Evolutionary conservation across 1,139 yeast species (phyloP).

Genomic region (Magnusiomyces fungicola): DNA sequence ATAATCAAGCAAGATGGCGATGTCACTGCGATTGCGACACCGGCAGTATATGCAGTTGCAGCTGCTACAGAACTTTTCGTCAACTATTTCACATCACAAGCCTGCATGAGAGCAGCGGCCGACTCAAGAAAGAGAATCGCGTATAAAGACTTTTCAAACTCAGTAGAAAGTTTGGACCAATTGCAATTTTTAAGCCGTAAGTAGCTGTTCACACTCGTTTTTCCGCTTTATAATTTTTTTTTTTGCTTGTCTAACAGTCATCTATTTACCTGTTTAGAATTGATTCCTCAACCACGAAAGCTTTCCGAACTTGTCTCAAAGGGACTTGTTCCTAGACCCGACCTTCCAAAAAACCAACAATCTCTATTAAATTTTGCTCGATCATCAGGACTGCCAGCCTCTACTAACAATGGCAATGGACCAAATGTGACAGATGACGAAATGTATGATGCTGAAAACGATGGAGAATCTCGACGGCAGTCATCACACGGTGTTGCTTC

Average conservation of each 20-base stretch:
- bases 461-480: no score
- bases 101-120: conserved; percentile 58
- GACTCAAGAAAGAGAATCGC: conserved; percentile 64
- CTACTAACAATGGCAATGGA: background rate
- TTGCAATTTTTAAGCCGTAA: conserved; percentile 2
- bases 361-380: background rate
- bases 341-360: conserved; percentile 13
- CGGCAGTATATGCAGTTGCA: conserved; percentile 78
- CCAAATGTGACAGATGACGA: background rate
- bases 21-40: conserved; percentile 63
- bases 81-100: conserved; percentile 74
- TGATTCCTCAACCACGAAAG: conserved; percentile 14
- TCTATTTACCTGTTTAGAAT: conserved; percentile 5
- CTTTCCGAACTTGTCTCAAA: conserved; percentile 9
- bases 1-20: conserved; percentile 85
- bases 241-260: background rate
- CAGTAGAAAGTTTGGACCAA: conserved; percentile 39
- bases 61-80: conserved; percentile 77
- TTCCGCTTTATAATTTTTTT: no score
- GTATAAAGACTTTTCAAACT: conserved; percentile 69
- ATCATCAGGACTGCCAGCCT: background rate
- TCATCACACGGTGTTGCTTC: no score
- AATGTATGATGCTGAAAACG: conserved; percentile 4
- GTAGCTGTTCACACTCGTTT: background rate
- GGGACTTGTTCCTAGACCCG: conserved; percentile 12